Percentiles rank a stretch among this genome's conserved stretches.
Conservation (phyloP, 2,329 filamentous ascomycete genomes). For the Aspergillus novofumigatus region DNA sequence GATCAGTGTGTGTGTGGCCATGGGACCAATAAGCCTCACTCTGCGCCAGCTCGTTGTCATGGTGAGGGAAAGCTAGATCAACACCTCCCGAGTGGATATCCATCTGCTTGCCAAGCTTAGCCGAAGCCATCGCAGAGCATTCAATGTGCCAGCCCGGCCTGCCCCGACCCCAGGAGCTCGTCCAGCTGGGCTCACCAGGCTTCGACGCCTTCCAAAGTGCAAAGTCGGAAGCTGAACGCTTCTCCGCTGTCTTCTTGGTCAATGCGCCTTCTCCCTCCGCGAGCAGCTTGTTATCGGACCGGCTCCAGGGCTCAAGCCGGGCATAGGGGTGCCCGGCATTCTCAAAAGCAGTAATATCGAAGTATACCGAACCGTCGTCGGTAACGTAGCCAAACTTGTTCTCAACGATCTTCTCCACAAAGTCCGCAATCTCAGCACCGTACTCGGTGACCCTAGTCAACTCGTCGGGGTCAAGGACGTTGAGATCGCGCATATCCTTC, state of each 20-base stretch:
- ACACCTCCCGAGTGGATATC: constrained; percentile 93
- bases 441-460: constrained; percentile 92
- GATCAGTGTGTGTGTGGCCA: constrained; percentile 45
- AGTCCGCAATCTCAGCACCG: constrained; percentile 77
- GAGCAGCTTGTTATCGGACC: constrained; percentile 74
- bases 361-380: constrained; percentile 82
- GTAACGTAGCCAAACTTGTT: constrained; percentile 81
- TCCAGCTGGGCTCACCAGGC: constrained; percentile 86
- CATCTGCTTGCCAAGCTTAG: constrained; percentile 77
- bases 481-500: constrained; percentile 80
- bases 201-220: constrained; percentile 92
- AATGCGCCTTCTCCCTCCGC: constrained; percentile 88
- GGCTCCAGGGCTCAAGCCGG: constrained; percentile 76
- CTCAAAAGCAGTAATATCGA: constrained; percentile 85
- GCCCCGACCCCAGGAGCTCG: constrained; percentile 80
- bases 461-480: constrained; percentile 76
- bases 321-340: constrained; percentile 80
- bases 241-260: constrained; percentile 56
- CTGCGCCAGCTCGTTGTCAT: constrained; percentile 88
- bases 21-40: constrained; percentile 74
- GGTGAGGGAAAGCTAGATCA: constrained; percentile 86
- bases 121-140: constrained; percentile 92
- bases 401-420: constrained; percentile 75
- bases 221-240: constrained; percentile 78
- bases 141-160: constrained; percentile 96